Conservation (phyloP, 768 basidiomycete species). For the Psilocybe azurescens region DNA sequence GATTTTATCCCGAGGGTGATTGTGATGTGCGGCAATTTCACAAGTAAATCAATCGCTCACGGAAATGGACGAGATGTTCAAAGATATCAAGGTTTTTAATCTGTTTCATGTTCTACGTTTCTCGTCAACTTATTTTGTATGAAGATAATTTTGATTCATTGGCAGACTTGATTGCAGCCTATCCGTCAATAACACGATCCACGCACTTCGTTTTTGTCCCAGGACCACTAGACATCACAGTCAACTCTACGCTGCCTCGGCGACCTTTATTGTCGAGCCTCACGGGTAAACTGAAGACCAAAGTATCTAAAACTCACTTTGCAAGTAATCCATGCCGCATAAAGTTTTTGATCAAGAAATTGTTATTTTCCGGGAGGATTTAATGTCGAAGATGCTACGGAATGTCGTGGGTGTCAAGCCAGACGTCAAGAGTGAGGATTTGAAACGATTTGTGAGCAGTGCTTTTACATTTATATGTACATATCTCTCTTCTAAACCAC, state of each 20-base stretch:
- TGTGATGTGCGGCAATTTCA: constrained; percentile 95
- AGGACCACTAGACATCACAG: constrained; percentile 88
- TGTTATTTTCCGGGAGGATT: constrained; percentile 90
- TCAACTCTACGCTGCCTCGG: constrained; percentile 83
- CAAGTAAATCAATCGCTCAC: constrained; percentile 78
- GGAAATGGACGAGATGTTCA: constrained; percentile 81
- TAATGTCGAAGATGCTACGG: constrained; percentile 92
- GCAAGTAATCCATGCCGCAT: constrained; percentile 93
- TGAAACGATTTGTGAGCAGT: constrained; percentile 84
- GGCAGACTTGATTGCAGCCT: constrained; percentile 83
- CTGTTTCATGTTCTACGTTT: not conserved
- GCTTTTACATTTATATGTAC: not conserved
- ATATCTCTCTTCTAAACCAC: not conserved
- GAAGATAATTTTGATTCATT: constrained; percentile 87
- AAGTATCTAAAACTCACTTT: constrained; percentile 83
- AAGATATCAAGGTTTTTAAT: constrained; percentile 76
- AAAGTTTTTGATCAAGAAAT: constrained; percentile 97
- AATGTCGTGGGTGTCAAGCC: constrained; percentile 91
- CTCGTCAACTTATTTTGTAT: not conserved
- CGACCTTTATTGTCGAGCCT: constrained; percentile 81
- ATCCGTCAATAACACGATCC: constrained; percentile 72
- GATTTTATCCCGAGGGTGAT: constrained; percentile 88
- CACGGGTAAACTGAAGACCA: constrained; percentile 66
- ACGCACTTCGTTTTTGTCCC: constrained; percentile 96
- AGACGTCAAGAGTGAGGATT: constrained; percentile 73